Conservation (phyloP, 1,284 basidiomycete genomes). For the Ustanciosporium gigantosporum region DNA sequence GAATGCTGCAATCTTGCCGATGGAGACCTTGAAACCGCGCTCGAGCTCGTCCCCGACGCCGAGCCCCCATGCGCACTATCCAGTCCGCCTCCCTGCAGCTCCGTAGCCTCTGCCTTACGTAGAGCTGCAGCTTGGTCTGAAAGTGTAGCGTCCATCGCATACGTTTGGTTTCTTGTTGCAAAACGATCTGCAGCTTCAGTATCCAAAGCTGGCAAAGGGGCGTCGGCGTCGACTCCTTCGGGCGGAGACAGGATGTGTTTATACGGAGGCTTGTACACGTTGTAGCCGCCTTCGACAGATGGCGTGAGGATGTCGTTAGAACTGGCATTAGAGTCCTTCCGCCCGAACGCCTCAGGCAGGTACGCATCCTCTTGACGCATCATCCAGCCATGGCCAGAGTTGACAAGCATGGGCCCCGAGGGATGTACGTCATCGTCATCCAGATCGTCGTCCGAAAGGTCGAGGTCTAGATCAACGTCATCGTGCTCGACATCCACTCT, state of each 20-base stretch:
- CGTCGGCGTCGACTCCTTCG: not conserved
- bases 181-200: not conserved
- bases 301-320: slow-evolving; percentile 44
- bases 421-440: not conserved
- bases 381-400: slow-evolving; percentile 43
- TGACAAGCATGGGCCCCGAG: slow-evolving; percentile 24
- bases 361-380: slow-evolving; percentile 12
- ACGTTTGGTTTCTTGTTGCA: slow-evolving; percentile 13
- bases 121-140: slow-evolving; percentile 29
- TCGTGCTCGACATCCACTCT: slow-evolving; percentile 11
- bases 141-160: slow-evolving; percentile 18
- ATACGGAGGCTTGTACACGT: slow-evolving; percentile 53
- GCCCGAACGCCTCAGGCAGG: slow-evolving; percentile 17
- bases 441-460: slow-evolving; percentile 40
- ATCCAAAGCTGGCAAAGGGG: not conserved
- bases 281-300: slow-evolving; percentile 54
- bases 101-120: slow-evolving; percentile 18
- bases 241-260: slow-evolving; percentile 21
- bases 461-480: slow-evolving; percentile 40
- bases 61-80: no score
- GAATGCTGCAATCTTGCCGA: slow-evolving; percentile 2
- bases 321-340: slow-evolving; percentile 22
- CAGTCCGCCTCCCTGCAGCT: slow-evolving; percentile 1
- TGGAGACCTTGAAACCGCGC: slow-evolving; percentile 17
- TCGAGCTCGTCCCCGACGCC: slow-evolving; percentile 5